phyloP scores from a whole-genome alignment of 2,329 filamentous ascomycete genomes.

The Gremmenia infestans region DNA sequence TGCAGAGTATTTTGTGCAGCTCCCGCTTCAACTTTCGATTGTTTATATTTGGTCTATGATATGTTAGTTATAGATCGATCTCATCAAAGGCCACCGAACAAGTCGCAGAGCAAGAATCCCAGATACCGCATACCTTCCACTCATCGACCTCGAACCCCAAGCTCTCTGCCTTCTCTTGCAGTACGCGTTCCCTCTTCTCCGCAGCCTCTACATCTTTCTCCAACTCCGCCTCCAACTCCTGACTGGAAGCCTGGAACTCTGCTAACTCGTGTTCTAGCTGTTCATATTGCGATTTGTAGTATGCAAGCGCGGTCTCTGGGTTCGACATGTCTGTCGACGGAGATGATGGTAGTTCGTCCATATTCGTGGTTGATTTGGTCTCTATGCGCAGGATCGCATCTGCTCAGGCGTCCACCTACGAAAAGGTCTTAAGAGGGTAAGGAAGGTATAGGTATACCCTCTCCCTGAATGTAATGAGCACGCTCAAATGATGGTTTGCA shows the following conservation, averaged over 20 bases:
- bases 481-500: slow-evolving; percentile 3
- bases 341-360: slow-evolving; percentile 54
- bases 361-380: slow-evolving; percentile 14
- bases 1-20: slow-evolving; percentile 79
- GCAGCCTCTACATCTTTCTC: slow-evolving; percentile 95
- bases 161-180: slow-evolving; percentile 83
- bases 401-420: slow-evolving; percentile 8
- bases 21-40: slow-evolving; percentile 84
- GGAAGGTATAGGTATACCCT: not conserved
- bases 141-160: slow-evolving; percentile 89
- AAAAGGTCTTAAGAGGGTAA: slow-evolving; percentile 4
- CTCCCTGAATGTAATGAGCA: not conserved
- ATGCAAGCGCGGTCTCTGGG: slow-evolving; percentile 73
- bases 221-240: slow-evolving; percentile 87
- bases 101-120: not conserved
- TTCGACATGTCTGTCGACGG: slow-evolving; percentile 51
- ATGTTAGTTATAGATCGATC: slow-evolving; percentile 7
- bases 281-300: slow-evolving; percentile 96
- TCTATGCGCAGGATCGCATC: slow-evolving; percentile 14
- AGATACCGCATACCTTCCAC: slow-evolving; percentile 74
- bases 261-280: slow-evolving; percentile 84
- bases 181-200: slow-evolving; percentile 81
- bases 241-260: slow-evolving; percentile 91
- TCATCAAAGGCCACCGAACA: not conserved
- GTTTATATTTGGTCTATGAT: slow-evolving; percentile 83